phyloP scores from a whole-genome alignment of 805 yeast genomes.

The Sugiyamaella marilandica region DNA sequence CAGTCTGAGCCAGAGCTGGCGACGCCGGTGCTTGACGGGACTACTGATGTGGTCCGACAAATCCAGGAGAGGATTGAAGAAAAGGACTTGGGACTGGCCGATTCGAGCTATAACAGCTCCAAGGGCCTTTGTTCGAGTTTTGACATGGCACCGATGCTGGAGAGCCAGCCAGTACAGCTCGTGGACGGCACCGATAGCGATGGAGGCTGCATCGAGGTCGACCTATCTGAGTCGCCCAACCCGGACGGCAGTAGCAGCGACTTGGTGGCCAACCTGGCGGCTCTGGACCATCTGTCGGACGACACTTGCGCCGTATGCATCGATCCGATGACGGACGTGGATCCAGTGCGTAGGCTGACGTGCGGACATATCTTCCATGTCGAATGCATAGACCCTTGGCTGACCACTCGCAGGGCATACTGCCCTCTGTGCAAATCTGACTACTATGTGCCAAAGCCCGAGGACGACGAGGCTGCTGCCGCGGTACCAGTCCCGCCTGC shows the following conservation, averaged over 20 bases:
- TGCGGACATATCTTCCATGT: slow-evolving; percentile 84
- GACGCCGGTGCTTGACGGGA: background rate
- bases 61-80: background rate
- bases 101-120: background rate
- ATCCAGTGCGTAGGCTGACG: slow-evolving; percentile 62
- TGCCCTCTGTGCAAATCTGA: slow-evolving; percentile 82
- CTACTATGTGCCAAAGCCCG: slow-evolving; percentile 36
- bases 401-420: slow-evolving; percentile 65
- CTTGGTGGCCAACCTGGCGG: slow-evolving; percentile 1
- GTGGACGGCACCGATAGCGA: too few species aligned
- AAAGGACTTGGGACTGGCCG: background rate
- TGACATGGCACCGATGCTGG: background rate
- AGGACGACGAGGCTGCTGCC: slow-evolving; percentile 6
- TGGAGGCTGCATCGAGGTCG: too few species aligned
- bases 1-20: background rate
- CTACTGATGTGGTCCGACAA: too few species aligned
- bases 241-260: background rate
- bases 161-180: background rate
- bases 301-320: slow-evolving; percentile 79
- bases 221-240: too few species aligned
- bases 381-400: slow-evolving; percentile 79
- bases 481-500: background rate
- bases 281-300: slow-evolving; percentile 22
- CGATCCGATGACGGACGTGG: slow-evolving; percentile 58
- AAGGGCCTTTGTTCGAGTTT: background rate